Evolutionary conservation across 2,329 filamentous ascomycete species (phyloP).

Genomic region (Orbilia brochopaga): DNA sequence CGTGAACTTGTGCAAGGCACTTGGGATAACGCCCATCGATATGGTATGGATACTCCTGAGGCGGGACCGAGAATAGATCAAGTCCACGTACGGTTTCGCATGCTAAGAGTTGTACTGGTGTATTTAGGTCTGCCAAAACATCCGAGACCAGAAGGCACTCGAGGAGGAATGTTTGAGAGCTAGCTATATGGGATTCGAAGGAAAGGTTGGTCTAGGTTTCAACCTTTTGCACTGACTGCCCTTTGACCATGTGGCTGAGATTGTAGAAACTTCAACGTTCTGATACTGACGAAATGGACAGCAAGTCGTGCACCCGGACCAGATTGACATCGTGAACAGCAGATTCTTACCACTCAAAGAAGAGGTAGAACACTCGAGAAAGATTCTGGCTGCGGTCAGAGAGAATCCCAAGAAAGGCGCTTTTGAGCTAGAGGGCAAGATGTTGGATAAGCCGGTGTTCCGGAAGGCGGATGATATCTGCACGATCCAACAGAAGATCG

Average conservation of each 20-base stretch:
- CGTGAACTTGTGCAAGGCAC: slow-evolving; percentile 23
- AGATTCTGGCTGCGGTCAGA: slow-evolving; percentile 8
- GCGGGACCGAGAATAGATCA: not conserved
- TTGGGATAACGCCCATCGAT: slow-evolving; percentile 25
- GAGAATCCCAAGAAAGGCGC: slow-evolving; percentile 14
- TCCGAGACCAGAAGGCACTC: slow-evolving; percentile 12
- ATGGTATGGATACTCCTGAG: slow-evolving; percentile 21
- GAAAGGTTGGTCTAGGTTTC: slow-evolving; percentile 29
- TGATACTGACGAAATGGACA: slow-evolving; percentile 4
- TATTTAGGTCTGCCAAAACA: slow-evolving; percentile 39
- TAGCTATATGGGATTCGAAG: slow-evolving; percentile 32
- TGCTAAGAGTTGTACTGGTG: not conserved
- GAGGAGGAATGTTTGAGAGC: slow-evolving; percentile 25
- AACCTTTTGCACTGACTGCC: not conserved
- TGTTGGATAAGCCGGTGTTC: slow-evolving; percentile 41
- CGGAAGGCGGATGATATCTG: slow-evolving; percentile 31
- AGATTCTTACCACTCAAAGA: slow-evolving; percentile 11
- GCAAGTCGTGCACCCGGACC: slow-evolving; percentile 43
- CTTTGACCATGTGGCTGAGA: not conserved
- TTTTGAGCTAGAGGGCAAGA: slow-evolving; percentile 42
- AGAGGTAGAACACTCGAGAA: slow-evolving; percentile 15
- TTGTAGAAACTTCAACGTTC: not conserved
- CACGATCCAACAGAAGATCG: slow-evolving; percentile 7
- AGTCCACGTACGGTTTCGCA: not conserved
- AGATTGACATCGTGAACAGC: slow-evolving; percentile 35